Base-by-base conservation (phyloP, 148 eudicot genomes). In the Selenicereus undatus region DNA sequence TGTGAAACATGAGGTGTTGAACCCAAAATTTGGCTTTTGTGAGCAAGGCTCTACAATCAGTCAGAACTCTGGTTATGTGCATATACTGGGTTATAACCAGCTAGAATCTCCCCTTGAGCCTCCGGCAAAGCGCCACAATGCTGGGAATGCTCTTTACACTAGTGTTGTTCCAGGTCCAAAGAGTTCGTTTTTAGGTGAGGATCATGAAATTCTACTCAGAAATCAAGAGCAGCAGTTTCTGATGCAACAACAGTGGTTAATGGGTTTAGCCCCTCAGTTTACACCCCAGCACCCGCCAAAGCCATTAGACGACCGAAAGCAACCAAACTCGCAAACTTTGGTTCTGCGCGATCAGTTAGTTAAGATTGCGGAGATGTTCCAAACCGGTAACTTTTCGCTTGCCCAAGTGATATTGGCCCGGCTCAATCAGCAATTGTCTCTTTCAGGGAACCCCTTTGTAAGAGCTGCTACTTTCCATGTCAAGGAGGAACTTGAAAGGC, bases 371-470 rank as follows among this genome's bases (percentile, higher is more conserved):
- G 91, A 90, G 81, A 78, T 86, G 64, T 65, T 87, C 4, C 81
- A 85, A 76, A 76, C 90, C 30, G 90, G 92, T 48, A 87, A 86
- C 78, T 81, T 85, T 73, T 60, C 88, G 32, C 86, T 83, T 89
- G 87, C 91, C 84, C 93, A 89, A 87, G 86, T 58, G 94, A 87
- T 91, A 89, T 91, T 91, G 92, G 91, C 92, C 86, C 92, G 91
- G 94, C 94, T 91, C 91, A 91, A 89, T 89, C 90, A 89, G 79
- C 86, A 81, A 80, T 60, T 80, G 81, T 71, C 90, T 82, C 52
- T 54, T 74, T 30, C 79, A 39, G 71, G 78, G 7, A 87, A 84
- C 58, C 88, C 93, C 83, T 84, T 86, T 54, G 78, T 84, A 60
- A 84, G 90, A 83, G 85, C 86, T 81, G 88, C 88, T 52, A 74